phyloP scores from a whole-genome alignment of 495 filamentous ascomycete species.

The Hapsidospora chrysogenum region DNA sequence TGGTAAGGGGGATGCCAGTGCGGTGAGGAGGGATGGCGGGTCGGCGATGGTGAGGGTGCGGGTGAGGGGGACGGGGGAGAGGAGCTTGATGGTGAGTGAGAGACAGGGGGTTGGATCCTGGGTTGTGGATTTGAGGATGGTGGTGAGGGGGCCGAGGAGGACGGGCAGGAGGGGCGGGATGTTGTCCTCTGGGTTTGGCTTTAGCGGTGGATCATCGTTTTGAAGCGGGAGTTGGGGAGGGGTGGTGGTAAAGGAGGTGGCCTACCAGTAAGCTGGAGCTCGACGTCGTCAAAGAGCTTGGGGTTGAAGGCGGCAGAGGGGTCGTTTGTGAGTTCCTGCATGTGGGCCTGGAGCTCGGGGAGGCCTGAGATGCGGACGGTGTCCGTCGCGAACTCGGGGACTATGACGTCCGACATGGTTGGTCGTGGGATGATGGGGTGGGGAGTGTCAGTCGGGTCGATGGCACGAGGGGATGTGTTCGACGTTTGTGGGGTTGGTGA shows the following conservation, averaged over 20 bases:
- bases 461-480: no score
- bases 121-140: slow-evolving; percentile 27
- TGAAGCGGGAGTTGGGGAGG: background rate
- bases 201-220: background rate
- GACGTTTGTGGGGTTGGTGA: no score
- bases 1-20: slow-evolving; percentile 40
- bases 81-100: slow-evolving; percentile 34
- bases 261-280: slow-evolving; percentile 34
- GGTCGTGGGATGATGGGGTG: background rate
- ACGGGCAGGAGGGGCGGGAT: slow-evolving; percentile 25
- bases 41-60: slow-evolving; percentile 34
- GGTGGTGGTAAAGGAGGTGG: background rate
- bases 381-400: slow-evolving; percentile 15
- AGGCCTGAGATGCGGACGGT: slow-evolving; percentile 22
- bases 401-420: slow-evolving; percentile 7
- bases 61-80: slow-evolving; percentile 31
- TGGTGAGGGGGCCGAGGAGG: slow-evolving; percentile 1
- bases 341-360: slow-evolving; percentile 30
- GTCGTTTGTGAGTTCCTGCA: slow-evolving; percentile 25
- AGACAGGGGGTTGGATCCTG: slow-evolving; percentile 33
- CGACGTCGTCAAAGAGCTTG: slow-evolving; percentile 36
- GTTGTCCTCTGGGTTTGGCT: slow-evolving; percentile 19
- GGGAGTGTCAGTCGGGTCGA: no score
- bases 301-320: no score
- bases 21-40: slow-evolving; percentile 32